Conservation (phyloP, 75 land plant genomes). For the Pinus taeda region DNA sequence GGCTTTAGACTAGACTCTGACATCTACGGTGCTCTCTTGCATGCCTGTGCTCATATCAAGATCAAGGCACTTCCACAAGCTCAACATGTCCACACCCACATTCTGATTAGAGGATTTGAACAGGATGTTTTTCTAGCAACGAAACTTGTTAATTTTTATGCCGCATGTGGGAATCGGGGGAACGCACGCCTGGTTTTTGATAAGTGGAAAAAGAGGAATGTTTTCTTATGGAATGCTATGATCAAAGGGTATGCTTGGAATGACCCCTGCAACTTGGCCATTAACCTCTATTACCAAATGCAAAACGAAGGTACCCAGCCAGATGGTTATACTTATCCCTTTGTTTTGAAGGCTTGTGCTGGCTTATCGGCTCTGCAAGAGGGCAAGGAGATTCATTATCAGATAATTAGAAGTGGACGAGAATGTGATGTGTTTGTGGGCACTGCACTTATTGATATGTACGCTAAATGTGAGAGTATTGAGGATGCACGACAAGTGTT, state of each 20-base stretch:
- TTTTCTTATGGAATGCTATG: conserved; percentile 33
- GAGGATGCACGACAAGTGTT: conserved; percentile 23
- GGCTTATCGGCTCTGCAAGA: background rate
- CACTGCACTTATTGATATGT: conserved; percentile 36
- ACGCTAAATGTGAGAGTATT: conserved; percentile 25
- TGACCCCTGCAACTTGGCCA: conserved; percentile 18
- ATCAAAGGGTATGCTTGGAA: conserved; percentile 31
- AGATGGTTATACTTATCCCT: conserved; percentile 27
- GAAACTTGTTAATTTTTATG: background rate
- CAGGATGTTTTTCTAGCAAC: background rate
- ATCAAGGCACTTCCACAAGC: background rate
- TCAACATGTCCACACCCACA: conserved; percentile 4
- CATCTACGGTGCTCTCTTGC: background rate
- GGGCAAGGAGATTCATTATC: conserved; percentile 24
- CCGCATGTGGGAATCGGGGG: background rate
- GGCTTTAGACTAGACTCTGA: background rate
- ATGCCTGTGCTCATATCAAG: background rate
- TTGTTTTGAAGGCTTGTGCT: conserved; percentile 29
- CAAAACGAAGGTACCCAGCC: conserved; percentile 13
- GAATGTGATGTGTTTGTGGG: conserved; percentile 26
- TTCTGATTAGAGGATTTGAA: background rate
- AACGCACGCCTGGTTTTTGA: conserved; percentile 5
- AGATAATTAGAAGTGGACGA: conserved; percentile 16
- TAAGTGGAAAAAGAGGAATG: conserved; percentile 9
- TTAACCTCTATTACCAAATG: conserved; percentile 23